Base-by-base conservation (phyloP, 306 rosid genomes). In the Lagenaria siceraria region DNA sequence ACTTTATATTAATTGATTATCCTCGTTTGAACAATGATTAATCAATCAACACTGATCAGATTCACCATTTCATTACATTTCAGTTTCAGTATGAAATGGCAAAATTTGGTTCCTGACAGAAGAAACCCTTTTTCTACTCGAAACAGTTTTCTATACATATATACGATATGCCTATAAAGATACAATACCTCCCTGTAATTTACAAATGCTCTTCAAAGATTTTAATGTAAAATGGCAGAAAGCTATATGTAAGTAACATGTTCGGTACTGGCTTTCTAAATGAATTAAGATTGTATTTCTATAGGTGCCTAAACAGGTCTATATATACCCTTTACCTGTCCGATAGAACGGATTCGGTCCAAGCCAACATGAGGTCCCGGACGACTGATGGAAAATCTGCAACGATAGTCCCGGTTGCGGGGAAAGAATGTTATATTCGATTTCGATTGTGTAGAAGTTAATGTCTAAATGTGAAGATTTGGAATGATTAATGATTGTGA, bases 291-390 rank as follows among this genome's bases (percentile, higher is more conserved):
- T 54, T 55, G 78, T 75, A 59, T 36, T 21, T 55, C 52, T 38
- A 40, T 36, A 56, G 1, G 33, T 76, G 15, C 18, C 55, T 15
- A 36, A 42, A 56, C 6, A 9, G 7, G 25, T 7, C 27, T n/a
- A 27, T 46, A 5, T 48, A 84, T 48, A 48, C 18, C 46, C 10
- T 6, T 63, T 87, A 95, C 78, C 97, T 89, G 81, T 95, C 97
- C 0, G 87, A 85, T 65, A 96, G 86, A 25, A 96, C 81, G 3
- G 93, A 85, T 19, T 89, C 87, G 38, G 88, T 96, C 99, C 97
- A 96, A 33, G 98, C 90, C 75, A 96, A 97, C 76, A 96, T 85
- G 87, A 92, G 52, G 83, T 95, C 98, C 79, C 96, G 88, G 55
- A 86, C 88, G 59, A 90, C 88, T 0, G 80, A 66, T 6, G 99